Conservation (phyloP, 352 stramenopile genomes). For the Globisporangium nagaii region DNA sequence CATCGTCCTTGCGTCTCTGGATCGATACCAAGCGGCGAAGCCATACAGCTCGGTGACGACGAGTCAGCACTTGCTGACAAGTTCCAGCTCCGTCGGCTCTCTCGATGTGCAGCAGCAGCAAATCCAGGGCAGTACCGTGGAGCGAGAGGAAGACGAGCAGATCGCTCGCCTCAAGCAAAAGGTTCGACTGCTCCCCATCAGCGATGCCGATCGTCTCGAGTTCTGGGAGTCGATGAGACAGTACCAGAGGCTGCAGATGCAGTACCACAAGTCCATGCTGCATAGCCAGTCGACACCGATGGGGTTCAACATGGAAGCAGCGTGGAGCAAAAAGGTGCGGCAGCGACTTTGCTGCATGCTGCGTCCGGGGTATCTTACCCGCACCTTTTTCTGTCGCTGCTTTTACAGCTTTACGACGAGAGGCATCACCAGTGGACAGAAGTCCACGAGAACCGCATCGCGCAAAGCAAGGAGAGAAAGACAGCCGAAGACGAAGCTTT, state of each 20-base stretch:
- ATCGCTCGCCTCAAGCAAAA: slow-evolving; percentile 43
- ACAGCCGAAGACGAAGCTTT: slow-evolving; percentile 38
- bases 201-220: slow-evolving; percentile 24
- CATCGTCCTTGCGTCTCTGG: not conserved
- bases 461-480: slow-evolving; percentile 28
- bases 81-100: not conserved
- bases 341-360: not conserved
- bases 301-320: slow-evolving; percentile 53
- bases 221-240: slow-evolving; percentile 44
- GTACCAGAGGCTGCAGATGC: slow-evolving; percentile 37
- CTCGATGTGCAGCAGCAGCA: not conserved
- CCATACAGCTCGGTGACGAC: not conserved
- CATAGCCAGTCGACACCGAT: slow-evolving; percentile 34
- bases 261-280: slow-evolving; percentile 22
- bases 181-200: slow-evolving; percentile 30
- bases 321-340: slow-evolving; percentile 40
- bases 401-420: slow-evolving; percentile 36
- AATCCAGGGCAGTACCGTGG: not conserved
- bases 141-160: slow-evolving; percentile 21
- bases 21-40: not conserved
- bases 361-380: not conserved
- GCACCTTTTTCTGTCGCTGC: not conserved
- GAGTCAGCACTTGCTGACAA: not conserved
- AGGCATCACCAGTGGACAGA: slow-evolving; percentile 33
- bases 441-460: slow-evolving; percentile 28